Evolutionary conservation across 345 rosid genomes (phyloP).

Genomic region (Sonneratia caseolaris): DNA sequence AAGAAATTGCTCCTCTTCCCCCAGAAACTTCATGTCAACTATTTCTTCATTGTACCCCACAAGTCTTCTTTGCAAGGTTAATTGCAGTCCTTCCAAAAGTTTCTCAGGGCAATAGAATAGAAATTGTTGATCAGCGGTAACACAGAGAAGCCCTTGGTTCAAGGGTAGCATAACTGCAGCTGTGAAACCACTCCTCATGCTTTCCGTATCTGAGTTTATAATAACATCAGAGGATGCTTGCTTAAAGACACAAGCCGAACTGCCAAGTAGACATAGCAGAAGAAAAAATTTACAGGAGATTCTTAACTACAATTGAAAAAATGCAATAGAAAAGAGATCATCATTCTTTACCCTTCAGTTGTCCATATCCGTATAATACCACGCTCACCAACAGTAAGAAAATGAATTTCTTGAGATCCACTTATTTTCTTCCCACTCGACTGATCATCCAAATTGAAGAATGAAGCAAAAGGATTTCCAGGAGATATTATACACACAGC

Average conservation of each 20-base stretch:
- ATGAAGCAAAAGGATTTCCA: slow-evolving; percentile 41
- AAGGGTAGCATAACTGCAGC: slow-evolving; percentile 59
- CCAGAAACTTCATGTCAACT: slow-evolving; percentile 81
- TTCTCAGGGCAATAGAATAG: slow-evolving; percentile 43
- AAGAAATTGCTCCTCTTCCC: slow-evolving; percentile 72
- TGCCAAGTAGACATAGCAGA: slow-evolving; percentile 31
- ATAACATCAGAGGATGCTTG: slow-evolving; percentile 77
- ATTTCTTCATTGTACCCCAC: slow-evolving; percentile 94
- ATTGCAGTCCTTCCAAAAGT: slow-evolving; percentile 31
- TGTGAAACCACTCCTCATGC: slow-evolving; percentile 63
- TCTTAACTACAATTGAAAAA: not conserved
- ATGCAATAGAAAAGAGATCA: not conserved
- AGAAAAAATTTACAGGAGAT: slow-evolving; percentile 4
- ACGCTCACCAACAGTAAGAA: slow-evolving; percentile 80
- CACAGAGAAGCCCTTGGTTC: slow-evolving; percentile 75
- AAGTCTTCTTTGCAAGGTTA: slow-evolving; percentile 57
- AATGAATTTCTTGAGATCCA: slow-evolving; percentile 33
- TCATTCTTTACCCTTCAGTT: slow-evolving; percentile 56
- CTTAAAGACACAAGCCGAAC: slow-evolving; percentile 70
- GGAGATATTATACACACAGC: slow-evolving; percentile 48
- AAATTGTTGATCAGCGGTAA: slow-evolving; percentile 91
- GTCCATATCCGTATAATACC: slow-evolving; percentile 78
- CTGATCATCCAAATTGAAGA: slow-evolving; percentile 31
- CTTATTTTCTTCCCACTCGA: slow-evolving; percentile 30
- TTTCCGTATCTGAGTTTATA: slow-evolving; percentile 39